A percentile compares a stretch with the other conserved stretches of the same genome.
These are phyloP conservation scores for Ophiostoma australiae DNA, from an alignment of 2,329 filamentous ascomycete species.

Conservation along the genomic window DNA sequence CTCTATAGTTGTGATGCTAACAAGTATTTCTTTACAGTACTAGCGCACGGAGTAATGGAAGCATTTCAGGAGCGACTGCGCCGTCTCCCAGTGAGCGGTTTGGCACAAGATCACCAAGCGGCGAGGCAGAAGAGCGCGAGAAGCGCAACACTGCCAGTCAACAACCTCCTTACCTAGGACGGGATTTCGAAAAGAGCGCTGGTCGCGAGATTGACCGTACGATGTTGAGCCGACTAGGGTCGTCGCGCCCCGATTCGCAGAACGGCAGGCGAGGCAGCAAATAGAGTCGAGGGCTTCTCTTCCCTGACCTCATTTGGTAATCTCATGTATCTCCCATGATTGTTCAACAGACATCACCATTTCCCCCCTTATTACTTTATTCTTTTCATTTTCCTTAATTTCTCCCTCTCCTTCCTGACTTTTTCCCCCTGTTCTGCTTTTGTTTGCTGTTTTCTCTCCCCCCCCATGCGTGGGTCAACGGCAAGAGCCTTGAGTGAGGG, in stretches of 20 bases:
- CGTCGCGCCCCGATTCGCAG: constrained; percentile 3
- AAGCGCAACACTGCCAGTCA: constrained; percentile 36
- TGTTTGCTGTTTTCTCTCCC: background rate
- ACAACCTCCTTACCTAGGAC: constrained; percentile 48
- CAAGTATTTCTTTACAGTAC: constrained; percentile 31
- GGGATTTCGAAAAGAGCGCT: constrained; percentile 37
- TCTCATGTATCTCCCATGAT: background rate
- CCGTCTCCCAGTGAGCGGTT: constrained; percentile 37
- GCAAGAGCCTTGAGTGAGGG: constrained; percentile 1
- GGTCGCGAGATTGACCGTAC: constrained; percentile 49
- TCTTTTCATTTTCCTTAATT: background rate
- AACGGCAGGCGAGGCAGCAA: constrained; percentile 7
- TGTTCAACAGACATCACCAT: background rate
- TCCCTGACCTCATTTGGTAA: background rate
- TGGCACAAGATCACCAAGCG: constrained; percentile 31
- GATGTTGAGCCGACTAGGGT: constrained; percentile 48
- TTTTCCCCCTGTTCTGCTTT: constrained; percentile 1
- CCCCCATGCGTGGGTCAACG: constrained; percentile 10
- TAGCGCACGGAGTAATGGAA: constrained; percentile 37
- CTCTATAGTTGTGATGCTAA: constrained; percentile 18
- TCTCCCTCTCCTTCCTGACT: background rate
- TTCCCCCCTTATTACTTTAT: background rate
- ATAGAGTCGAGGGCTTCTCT: background rate
- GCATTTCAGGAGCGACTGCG: constrained; percentile 32
- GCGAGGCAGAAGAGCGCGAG: constrained; percentile 32